Conservation (phyloP, 257 asterid genomes). For the Nicotiana otophora region DNA sequence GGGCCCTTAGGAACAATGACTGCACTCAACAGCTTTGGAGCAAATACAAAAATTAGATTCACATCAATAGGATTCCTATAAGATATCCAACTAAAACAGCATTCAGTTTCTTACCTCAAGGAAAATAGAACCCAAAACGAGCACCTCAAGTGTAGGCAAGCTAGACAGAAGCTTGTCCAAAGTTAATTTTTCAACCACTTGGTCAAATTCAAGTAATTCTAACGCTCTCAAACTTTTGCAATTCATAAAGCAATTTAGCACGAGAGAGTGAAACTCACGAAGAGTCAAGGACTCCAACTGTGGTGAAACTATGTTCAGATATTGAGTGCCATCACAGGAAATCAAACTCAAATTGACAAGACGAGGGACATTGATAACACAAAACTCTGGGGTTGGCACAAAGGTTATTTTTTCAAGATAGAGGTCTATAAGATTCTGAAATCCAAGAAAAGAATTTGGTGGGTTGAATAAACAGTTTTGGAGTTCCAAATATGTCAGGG, state of each 20-base stretch:
- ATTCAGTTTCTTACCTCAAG: neutral
- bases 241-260: neutral
- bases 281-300: neutral
- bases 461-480: neutral
- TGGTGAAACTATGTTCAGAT: neutral
- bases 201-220: too few relatives aligned
- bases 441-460: neutral
- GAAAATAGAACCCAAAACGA: neutral
- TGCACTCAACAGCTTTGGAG: neutral
- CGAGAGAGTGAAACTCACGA: neutral
- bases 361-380: neutral
- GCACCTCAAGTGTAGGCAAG: neutral
- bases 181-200: neutral
- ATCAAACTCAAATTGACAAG: neutral
- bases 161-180: neutral
- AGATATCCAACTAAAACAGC: neutral
- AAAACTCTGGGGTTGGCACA: neutral
- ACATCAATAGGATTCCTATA: neutral
- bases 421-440: neutral
- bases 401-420: neutral
- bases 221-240: neutral
- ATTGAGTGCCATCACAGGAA: neutral
- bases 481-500: neutral
- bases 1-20: neutral
- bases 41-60: neutral